A percentile compares a stretch with the other conserved stretches of the same genome.
Conservation (phyloP, 208 protist genomes). For the Leptomonas seymouri region DNA sequence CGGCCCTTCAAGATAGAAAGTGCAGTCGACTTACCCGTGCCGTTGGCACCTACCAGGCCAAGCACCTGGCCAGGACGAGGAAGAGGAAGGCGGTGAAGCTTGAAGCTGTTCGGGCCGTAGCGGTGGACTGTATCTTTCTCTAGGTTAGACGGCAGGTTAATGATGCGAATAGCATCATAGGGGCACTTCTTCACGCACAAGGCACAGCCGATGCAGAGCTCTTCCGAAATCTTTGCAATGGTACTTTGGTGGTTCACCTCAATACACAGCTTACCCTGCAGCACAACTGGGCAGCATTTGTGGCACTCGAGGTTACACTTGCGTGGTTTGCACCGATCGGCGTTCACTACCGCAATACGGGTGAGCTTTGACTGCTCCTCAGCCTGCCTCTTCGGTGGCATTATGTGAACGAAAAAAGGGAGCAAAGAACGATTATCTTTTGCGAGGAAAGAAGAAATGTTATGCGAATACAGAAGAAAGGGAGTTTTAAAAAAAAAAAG, state of each 20-base stretch:
- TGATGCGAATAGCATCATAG: conserved; percentile 99
- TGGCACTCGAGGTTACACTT: conserved; percentile 99
- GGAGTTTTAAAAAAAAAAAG: too few species aligned
- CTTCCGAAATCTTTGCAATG: conserved; percentile 98
- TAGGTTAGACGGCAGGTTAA: conserved; percentile 99
- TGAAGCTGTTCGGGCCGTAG: conserved; percentile 99
- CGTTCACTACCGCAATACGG: conserved; percentile 99
- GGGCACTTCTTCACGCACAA: conserved; percentile 99
- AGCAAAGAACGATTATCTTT: neutral
- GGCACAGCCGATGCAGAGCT: conserved; percentile 99
- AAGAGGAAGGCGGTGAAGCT: conserved; percentile 99
- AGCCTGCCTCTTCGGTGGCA: conserved; percentile 74
- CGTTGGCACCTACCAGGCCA: conserved; percentile 99
- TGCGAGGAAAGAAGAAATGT: neutral
- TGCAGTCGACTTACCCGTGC: conserved; percentile 99
- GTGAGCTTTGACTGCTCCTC: conserved; percentile 95
- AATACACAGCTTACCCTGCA: conserved; percentile 99
- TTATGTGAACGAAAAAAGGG: conserved; percentile 28
- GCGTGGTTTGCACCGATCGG: conserved; percentile 99
- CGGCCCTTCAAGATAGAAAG: conserved; percentile 99
- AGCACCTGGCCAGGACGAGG: conserved; percentile 99
- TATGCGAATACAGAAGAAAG: neutral
- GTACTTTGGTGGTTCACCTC: conserved; percentile 96
- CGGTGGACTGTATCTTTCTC: conserved; percentile 98
- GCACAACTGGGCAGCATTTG: conserved; percentile 98